Evolutionary conservation across 257 asterid species (phyloP), one percentile per base, ranked within the genome.

Genomic region (Solanum chmielewskii): DNA sequence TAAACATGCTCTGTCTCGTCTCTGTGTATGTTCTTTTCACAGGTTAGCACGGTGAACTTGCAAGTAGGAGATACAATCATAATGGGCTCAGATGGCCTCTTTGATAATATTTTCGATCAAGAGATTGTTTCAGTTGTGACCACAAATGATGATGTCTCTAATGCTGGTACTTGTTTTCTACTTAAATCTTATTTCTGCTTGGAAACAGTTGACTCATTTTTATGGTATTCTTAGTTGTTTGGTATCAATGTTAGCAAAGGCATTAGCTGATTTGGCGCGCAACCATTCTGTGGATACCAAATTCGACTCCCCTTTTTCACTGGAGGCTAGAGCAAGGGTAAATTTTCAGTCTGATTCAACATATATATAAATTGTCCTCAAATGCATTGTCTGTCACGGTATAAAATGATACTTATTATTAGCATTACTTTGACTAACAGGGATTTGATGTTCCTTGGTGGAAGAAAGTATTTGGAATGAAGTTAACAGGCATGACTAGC

Each of bases 61-160:
- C 88, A 92, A 89, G 93, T 93, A 87, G 98, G 94, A 88, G 98
- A 95, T 85, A 90, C 86, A 0, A 88, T 96, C 20, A 92, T 96
- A 71, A 92, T 96, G 94, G 99, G 98, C 29, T 91, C 98, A 3
- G 98, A 95, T 77, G 99, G 99, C 76, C 98, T 96, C 12, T 96
- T 96, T 60, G 99, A 96, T 86, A 96, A 95, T 84, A 90, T 91
- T 74, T 95, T 91, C 78, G 96, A 95, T 87, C 88, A 86, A 20
- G 98, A 96, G 90, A 92, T 95, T 15, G 77, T 93, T 81, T 91
- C 97, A 6, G 35, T 92, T 41, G 87, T 93, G 74, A 84, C 90
- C 78, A 78, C 93, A 16, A 82, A 77, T 74, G 90, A 83, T 49
- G 86, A 89, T 88, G 95, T 88, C 77, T 76, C 90, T 14, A 89